These are phyloP conservation scores for Deinandra increscens DNA, from an alignment of 129 eudicot genomes.

Conservation along the genomic window DNA sequence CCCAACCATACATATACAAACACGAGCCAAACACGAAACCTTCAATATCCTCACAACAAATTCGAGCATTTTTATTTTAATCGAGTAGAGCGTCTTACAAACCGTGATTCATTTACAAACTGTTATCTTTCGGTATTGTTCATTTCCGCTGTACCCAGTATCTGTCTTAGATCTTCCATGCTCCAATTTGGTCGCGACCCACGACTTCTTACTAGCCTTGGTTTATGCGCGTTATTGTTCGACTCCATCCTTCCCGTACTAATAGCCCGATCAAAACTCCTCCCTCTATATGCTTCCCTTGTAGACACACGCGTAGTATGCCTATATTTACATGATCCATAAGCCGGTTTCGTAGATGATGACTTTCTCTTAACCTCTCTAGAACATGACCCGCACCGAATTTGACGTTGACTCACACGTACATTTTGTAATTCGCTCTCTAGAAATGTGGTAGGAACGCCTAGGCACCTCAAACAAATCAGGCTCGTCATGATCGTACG, in stretches of 20 bases:
- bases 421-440: not conserved
- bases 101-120: not conserved
- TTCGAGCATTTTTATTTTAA: not conserved
- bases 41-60: not conserved
- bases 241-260: not conserved
- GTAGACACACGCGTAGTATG: not conserved
- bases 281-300: constrained; percentile 12
- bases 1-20: too few relatives aligned
- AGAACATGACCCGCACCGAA: constrained; percentile 16
- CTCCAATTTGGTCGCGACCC: constrained; percentile 12
- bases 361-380: not conserved
- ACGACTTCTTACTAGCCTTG: not conserved
- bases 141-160: not conserved
- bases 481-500: not conserved
- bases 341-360: not conserved
- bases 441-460: not conserved
- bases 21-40: too few relatives aligned
- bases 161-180: constrained; percentile 12
- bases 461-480: constrained; percentile 18
- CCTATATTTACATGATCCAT: constrained; percentile 18
- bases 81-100: not conserved
- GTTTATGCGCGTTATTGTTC: not conserved
- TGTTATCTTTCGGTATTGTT: not conserved
- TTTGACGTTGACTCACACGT: not conserved
- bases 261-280: constrained; percentile 13